Base-by-base conservation (phyloP, 2,329 filamentous ascomycete species). In the Aureobasidium sp. region DNA sequence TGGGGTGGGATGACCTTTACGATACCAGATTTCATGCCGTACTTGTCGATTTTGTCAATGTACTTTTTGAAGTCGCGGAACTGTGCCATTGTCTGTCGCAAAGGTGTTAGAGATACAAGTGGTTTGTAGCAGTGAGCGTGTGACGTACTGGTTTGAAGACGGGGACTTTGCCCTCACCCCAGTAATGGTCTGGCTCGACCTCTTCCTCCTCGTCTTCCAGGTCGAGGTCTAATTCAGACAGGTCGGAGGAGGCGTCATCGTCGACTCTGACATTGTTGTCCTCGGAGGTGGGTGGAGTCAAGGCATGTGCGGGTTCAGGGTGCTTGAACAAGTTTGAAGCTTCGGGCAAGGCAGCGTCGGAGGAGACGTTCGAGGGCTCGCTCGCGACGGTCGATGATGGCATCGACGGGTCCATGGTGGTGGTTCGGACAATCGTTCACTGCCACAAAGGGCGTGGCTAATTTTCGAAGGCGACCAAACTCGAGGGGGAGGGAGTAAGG, bases 1-100 rank as follows among this genome's bases (percentile, higher is more conserved):
- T 88, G 78, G 0, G 94, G 94, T 32, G 94, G 92, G 59, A 97
- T 88, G 62, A 99, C 88, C 77, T 99, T 97, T 71, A 97, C 86
- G 68, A 99, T 97, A 39, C 94, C 94, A 27, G 91, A 94, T 76
- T 91, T 90, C 94, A 99, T 99, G 69, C 94, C 94, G 73, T 96
- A 96, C 66, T 86, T 85, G 74, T 99, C 90, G 64, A 99, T 85
- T 75, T 90, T 92, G 71, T 86, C 85, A 81, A 97, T 89, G 73
- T 95, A 97, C 72, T 84, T 85, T 76, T 93, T 89, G 75, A 99
- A 99, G 76, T 94, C 90, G 70, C 86, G 86, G 77, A 97, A 97
- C 76, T 99, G 91, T 64, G 88, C 83, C 90, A 97, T 96, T 63
- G 88, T 93, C 75, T 86, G 67, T 64, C 61, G 54, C 58, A 58